A percentile compares a stretch with the other conserved stretches of the same genome.
Evolutionary conservation across 495 filamentous ascomycete genomes (phyloP).

Genomic region (Aspergillus sparsus): DNA sequence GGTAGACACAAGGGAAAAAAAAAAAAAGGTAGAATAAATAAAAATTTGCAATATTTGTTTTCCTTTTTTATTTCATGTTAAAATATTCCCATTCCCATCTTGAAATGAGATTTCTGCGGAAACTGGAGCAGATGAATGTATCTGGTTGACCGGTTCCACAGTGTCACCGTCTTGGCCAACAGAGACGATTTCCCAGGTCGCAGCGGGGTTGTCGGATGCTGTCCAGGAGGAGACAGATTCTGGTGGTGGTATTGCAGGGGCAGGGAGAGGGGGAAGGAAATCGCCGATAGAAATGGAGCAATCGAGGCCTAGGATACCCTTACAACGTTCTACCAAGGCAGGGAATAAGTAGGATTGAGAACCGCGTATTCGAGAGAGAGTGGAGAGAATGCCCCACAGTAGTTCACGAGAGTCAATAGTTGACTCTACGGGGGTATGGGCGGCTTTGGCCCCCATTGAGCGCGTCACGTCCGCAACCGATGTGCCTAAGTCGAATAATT

Average conservation of each 20-base stretch:
- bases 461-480: slow-evolving; percentile 42
- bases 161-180: slow-evolving; percentile 9
- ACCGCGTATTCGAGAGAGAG: slow-evolving; percentile 44
- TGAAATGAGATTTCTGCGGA: slow-evolving; percentile 12
- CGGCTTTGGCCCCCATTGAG: slow-evolving; percentile 35
- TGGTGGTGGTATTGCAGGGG: slow-evolving; percentile 4
- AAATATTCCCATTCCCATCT: not conserved
- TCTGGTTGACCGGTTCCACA: slow-evolving; percentile 10
- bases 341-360: slow-evolving; percentile 49
- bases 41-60: not conserved
- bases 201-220: slow-evolving; percentile 1
- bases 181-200: slow-evolving; percentile 16
- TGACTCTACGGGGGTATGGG: slow-evolving; percentile 35
- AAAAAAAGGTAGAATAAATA: not conserved
- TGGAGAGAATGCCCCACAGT: slow-evolving; percentile 46
- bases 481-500: slow-evolving; percentile 41
- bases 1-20: not conserved
- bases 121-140: slow-evolving; percentile 12
- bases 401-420: slow-evolving; percentile 41
- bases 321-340: slow-evolving; percentile 37
- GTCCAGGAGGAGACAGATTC: slow-evolving; percentile 8
- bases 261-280: slow-evolving; percentile 32
- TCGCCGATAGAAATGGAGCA: slow-evolving; percentile 37
- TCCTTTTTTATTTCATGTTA: not conserved
- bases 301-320: slow-evolving; percentile 37